Conservation (phyloP, 2,329 filamentous ascomycete genomes). For the Chlorencoelia australis region DNA sequence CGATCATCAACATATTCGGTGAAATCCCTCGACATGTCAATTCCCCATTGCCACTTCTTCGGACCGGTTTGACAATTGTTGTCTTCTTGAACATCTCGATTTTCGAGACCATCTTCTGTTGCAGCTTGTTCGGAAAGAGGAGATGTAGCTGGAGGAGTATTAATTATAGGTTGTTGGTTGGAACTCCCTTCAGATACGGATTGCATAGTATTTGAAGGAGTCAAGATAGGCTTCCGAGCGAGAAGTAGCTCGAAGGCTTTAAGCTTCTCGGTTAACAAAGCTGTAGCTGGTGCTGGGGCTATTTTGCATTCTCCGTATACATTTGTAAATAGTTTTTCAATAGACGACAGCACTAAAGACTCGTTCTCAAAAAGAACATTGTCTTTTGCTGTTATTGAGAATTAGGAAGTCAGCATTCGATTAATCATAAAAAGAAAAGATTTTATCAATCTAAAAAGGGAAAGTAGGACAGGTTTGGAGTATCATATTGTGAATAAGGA, state of each 20-base stretch:
- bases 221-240: slow-evolving; percentile 11
- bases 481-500: no score
- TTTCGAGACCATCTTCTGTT: no score
- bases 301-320: slow-evolving; percentile 19
- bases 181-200: no score
- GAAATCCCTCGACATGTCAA: slow-evolving; percentile 37
- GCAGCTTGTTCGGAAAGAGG: neutral
- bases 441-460: no score
- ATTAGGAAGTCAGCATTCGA: no score
- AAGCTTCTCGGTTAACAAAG: neutral
- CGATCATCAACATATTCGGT: slow-evolving; percentile 33
- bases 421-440: no score
- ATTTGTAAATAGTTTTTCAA: slow-evolving; percentile 22
- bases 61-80: neutral
- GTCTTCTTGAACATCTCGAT: no score
- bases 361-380: slow-evolving; percentile 59
- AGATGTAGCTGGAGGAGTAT: neutral
- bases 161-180: no score
- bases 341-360: slow-evolving; percentile 28
- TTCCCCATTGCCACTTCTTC: slow-evolving; percentile 23
- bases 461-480: no score
- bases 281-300: neutral
- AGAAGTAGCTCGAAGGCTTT: slow-evolving; percentile 19
- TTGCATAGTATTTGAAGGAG: neutral
- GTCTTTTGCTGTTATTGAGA: slow-evolving; percentile 60